Evolutionary conservation across 495 filamentous ascomycete species (phyloP).

Genomic region (Penicillium robsamsonii): DNA sequence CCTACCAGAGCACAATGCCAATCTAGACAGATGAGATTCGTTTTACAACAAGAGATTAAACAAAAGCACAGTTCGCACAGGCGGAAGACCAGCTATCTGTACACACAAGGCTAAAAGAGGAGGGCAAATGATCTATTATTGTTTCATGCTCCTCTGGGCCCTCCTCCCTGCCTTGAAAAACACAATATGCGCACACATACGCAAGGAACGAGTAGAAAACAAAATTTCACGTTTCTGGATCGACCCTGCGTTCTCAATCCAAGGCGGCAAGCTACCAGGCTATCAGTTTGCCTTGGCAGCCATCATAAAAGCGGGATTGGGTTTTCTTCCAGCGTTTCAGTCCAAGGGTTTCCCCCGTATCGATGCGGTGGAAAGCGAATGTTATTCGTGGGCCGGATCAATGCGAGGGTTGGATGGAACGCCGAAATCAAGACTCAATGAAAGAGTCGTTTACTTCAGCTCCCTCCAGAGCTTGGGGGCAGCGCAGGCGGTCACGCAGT

Average conservation of each 20-base stretch:
- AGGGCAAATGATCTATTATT: conserved; percentile 28
- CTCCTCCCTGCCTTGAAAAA: conserved; percentile 28
- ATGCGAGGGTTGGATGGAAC: conserved; percentile 12
- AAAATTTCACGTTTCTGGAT: conserved; percentile 5
- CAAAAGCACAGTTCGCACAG: conserved; percentile 43
- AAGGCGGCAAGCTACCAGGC: conserved; percentile 28
- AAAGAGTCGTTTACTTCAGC: conserved; percentile 69
- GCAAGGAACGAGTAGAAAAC: conserved; percentile 14
- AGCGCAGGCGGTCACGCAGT: conserved; percentile 88
- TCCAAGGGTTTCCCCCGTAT: conserved; percentile 10
- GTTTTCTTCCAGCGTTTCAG: conserved; percentile 14
- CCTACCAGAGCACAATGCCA: conserved; percentile 12
- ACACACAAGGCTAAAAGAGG: conserved; percentile 43
- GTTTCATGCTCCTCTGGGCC: conserved; percentile 19
- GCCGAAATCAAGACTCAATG: conserved; percentile 14
- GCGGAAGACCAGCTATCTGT: conserved; percentile 51
- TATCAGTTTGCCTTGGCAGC: conserved; percentile 13
- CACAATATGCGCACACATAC: conserved; percentile 33
- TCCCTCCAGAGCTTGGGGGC: conserved; percentile 90
- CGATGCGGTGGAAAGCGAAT: conserved; percentile 6
- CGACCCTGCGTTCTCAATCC: conserved; percentile 24
- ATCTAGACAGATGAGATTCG: conserved; percentile 40
- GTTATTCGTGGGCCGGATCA: conserved; percentile 8
- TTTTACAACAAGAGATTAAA: conserved; percentile 33
- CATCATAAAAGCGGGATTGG: conserved; percentile 24